Evolutionary conservation across 495 filamentous ascomycete species (phyloP), one percentile per base, ranked within the genome.

Genomic region (Trichoderma erinaceum): DNA sequence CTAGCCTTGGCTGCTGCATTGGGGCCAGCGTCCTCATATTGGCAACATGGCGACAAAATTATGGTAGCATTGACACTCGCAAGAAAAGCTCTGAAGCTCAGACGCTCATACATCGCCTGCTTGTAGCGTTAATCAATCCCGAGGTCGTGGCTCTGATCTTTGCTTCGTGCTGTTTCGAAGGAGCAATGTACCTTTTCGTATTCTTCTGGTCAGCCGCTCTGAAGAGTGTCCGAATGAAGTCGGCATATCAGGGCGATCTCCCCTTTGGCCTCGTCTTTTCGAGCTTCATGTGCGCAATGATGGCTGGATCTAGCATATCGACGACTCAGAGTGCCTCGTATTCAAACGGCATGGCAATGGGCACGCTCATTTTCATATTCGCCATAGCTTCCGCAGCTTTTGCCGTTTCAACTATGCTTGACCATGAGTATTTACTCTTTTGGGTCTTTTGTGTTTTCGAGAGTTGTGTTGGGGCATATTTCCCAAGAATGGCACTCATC

Each of bases 191-290:
- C 67, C 73, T 81, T 29, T 80, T 78, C 58, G 75, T 82, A 43
- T 82, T 80, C 73, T 78, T 82, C 69, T 78, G 77, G 74, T 77
- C 78, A 32, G 78, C 79, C 15, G 74, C 77, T 12, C 70, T 82
- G 4, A 76, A 75, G 25, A 67, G 74, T 25, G 72, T 72, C 13
- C 71, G 75, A 48, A 27, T 65, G 18, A 38, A 71, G 41, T 32
- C 64, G 12, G 52, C 38, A 67, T 25, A 64, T 48, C 11, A 52
- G 32, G 43, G 52, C 68, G 69, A 69, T 29, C 75, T 80, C 4
- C 79, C 80, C 2, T 79, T 79, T 58, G 80, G 80, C 56, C 69
- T 79, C 50, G 81, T 82, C 68, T 82, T 81, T 63, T 73, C 76
- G 8, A 75, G 70, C 61, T 76, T 82, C 66, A 82, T 82, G 79